Conservation (phyloP, 371 early-diverging fungal species). For the Basidiobolus heterosporus region DNA sequence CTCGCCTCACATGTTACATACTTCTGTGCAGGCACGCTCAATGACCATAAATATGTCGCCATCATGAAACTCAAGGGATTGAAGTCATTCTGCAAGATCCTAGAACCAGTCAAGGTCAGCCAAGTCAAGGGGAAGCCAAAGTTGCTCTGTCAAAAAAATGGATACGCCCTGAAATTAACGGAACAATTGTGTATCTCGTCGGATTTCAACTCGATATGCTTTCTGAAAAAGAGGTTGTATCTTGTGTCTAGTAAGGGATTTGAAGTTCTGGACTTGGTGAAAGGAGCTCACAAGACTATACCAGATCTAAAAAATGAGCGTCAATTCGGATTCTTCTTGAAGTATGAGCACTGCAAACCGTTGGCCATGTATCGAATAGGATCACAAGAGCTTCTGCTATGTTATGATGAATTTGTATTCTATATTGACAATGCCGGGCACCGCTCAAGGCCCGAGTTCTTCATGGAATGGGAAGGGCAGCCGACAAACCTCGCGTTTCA, state of each 20-base stretch:
- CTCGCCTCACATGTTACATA: constrained; percentile 62
- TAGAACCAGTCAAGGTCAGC: too few species aligned
- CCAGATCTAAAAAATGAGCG: constrained; percentile 59
- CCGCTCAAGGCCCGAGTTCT: constrained; percentile 48
- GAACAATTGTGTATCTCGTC: constrained; percentile 81
- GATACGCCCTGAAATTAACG: too few species aligned
- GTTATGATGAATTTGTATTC: constrained; percentile 82
- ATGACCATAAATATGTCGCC: constrained; percentile 41
- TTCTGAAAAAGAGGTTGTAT: constrained; percentile 60
- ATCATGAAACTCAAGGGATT: constrained; percentile 27
- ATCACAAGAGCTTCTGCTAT: constrained; percentile 62
- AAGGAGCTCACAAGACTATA: constrained; percentile 50
- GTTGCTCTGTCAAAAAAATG: too few species aligned
- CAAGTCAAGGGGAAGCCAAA: too few species aligned
- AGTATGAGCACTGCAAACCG: constrained; percentile 50
- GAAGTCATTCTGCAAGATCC: constrained; percentile 16
- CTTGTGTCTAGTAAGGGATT: constrained; percentile 81
- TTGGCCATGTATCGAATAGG: constrained; percentile 65
- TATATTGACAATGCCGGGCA: constrained; percentile 75
- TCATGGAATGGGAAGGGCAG: constrained; percentile 58
- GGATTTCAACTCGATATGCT: constrained; percentile 60
- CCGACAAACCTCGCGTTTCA: constrained; percentile 39
- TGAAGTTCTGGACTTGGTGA: constrained; percentile 75
- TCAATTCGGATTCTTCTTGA: constrained; percentile 62
- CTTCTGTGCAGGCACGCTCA: constrained; percentile 64